Evolutionary conservation across 106 monocot genomes (phyloP).

Genomic region (Iris macrosiphon): DNA sequence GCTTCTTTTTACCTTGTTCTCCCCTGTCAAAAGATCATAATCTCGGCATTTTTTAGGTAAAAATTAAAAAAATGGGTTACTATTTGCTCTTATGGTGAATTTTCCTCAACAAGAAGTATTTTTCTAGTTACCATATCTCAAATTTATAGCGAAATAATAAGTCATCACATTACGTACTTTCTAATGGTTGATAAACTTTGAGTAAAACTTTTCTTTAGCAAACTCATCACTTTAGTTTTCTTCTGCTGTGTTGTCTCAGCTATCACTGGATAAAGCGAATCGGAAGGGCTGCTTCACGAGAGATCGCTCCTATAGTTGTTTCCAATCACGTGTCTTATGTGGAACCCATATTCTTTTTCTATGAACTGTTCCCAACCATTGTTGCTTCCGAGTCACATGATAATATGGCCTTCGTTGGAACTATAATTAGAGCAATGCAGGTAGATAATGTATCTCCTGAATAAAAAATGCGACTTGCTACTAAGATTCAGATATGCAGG

Average conservation of each 20-base stretch:
- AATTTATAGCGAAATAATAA: neutral
- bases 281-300: slow-evolving; percentile 68
- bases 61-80: too few species aligned
- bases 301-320: slow-evolving; percentile 84
- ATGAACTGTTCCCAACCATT: slow-evolving; percentile 89
- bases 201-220: neutral
- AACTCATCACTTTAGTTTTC: neutral
- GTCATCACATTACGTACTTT: neutral
- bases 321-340: slow-evolving; percentile 91
- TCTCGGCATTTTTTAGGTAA: too few species aligned
- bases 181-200: neutral
- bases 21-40: too few species aligned
- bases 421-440: slow-evolving; percentile 99
- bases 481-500: too few species aligned
- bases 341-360: slow-evolving; percentile 98
- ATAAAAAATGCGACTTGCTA: neutral
- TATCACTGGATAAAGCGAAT: slow-evolving; percentile 89
- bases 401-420: slow-evolving; percentile 83
- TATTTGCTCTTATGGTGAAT: too few species aligned
- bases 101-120: too few species aligned
- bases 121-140: too few species aligned
- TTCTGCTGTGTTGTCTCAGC: slow-evolving; percentile 26
- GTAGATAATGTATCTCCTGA: slow-evolving; percentile 16
- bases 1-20: too few species aligned
- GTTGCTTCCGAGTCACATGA: slow-evolving; percentile 97